Evolutionary conservation across 768 basidiomycete genomes (phyloP), one percentile per base, ranked within the genome.

Genomic region (Russula abietina): DNA sequence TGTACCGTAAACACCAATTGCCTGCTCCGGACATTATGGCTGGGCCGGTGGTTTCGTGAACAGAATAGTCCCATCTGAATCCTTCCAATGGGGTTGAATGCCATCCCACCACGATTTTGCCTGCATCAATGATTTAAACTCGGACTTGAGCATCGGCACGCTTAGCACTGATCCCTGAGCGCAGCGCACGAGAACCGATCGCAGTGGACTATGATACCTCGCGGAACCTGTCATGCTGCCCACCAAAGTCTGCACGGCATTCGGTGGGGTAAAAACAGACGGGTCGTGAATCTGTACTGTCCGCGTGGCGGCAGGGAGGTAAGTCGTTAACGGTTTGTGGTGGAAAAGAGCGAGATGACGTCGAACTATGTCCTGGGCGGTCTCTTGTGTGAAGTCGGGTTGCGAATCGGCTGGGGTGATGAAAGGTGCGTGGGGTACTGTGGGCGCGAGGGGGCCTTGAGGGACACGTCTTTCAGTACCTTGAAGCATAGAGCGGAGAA

Each of bases 91-190:
- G 8, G 28, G 32, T 41, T 50, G 61, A 16, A 84, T 74, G 2
- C 91, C 91, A 70, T 89, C 91, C 89, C 89, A 92, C 86, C 89
- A 93, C 55, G 86, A 85, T 62, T 75, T 80, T 3, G 84, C 86
- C 16, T 69, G 70, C 62, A 90, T 65, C 67, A 81, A 71, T 28
- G 77, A 73, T 66, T 81, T 81, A 58, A 83, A 83, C 65, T 87
- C 84, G 62, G 84, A 82, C 69, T 88, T 85, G 19, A 93, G 74
- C 64, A 74, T 73, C 2, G 75, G 74, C 1, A 91, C 82, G 54
- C 76, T 74, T 19, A 92, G 68, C 54, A 82, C 75, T 0, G 82
- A 79, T 32, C 76, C 75, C 19, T 73, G 73, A 1, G 81, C 81
- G 69, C 88, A 89, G 9, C 79, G 79, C 16, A 90, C 73, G 24